A percentile compares a stretch with the other conserved stretches of the same genome.
phyloP scores from a whole-genome alignment of 306 rosid species.

The Prosopis cineraria region DNA sequence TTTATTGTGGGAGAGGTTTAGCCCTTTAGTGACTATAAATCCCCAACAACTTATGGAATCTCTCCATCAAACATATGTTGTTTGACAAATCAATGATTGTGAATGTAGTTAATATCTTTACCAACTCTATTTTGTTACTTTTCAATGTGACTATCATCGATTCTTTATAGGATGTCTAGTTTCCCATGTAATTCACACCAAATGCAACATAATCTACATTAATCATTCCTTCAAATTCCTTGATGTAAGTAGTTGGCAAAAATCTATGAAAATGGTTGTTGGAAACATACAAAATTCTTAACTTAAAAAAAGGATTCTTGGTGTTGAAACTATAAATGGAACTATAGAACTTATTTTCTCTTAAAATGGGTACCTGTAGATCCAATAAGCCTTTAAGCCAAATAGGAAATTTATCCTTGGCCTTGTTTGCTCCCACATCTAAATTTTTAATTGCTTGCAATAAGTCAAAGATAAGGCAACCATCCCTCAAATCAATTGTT shows the following conservation, averaged over 20 bases:
- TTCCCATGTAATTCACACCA: background rate
- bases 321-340: no score
- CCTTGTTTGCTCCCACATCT: constrained; percentile 43
- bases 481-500: constrained; percentile 37
- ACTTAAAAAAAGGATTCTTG: no score
- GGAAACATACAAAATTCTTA: no score
- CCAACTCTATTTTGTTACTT: background rate
- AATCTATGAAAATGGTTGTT: no score
- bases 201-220: background rate
- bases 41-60: constrained; percentile 31
- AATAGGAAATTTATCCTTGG: no score
- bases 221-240: constrained; percentile 39
- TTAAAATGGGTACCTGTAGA: constrained; percentile 37
- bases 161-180: background rate
- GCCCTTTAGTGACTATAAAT: constrained; percentile 23
- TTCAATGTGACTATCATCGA: constrained; percentile 15
- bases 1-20: constrained; percentile 36
- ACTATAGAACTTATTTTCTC: constrained; percentile 36
- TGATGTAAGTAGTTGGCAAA: no score
- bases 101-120: constrained; percentile 7
- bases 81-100: constrained; percentile 30
- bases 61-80: constrained; percentile 34
- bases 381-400: constrained; percentile 36
- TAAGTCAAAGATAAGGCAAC: constrained; percentile 25
- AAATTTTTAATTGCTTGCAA: constrained; percentile 21